Base-by-base conservation (phyloP, 768 basidiomycete species). In the Leccinum variicolor region DNA sequence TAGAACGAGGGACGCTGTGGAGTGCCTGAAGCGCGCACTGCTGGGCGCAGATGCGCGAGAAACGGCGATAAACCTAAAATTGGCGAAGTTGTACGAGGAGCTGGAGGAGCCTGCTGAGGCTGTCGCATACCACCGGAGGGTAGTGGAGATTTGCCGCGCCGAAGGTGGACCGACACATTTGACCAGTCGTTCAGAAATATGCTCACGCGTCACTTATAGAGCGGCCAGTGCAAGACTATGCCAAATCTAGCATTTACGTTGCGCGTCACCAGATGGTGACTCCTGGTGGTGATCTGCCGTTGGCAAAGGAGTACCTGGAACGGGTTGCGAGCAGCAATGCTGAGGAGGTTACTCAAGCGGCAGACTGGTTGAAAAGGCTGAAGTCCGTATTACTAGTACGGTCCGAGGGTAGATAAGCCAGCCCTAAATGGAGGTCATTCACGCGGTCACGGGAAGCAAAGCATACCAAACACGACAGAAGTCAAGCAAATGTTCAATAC, bases 1-100 rank as follows among this genome's bases (percentile, higher is more conserved):
- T 65, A 96, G 96, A 70, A 79, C 82, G 48, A 81, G 86, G 58
- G 95, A 98, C 72, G 94, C 97, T 15, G 86, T 95, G 46, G 89
- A 94, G 68, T 93, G 94, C 66, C 85, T 92, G 61, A 91, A 92
- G 63, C 90, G 94, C 41, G 95, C 96, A 13, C 79, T 98, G 54
- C 84, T 89, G 57, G 84, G 88, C 55, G 88, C 88, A 26, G 89
- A 90, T 71, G 81, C 87, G 3, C 82, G 85, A 59, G 90, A 94
- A 69, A 89, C 82, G 36, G 80, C 77, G 23, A 85, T 92, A 60
- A 83, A 84, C 68, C 74, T 88, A 36, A 91, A 84, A 67, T 76
- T 94, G 33, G 93, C 92, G 17, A 82, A 79, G 66, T 76, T 94
- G 50, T 81, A 91, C 66, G 80, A 80, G 54, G 78, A 80, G 26